Percentiles rank a stretch among this genome's conserved stretches.
Evolutionary conservation across 176 grass and related monocot species (phyloP).

Genomic region (Tillandsia fasciculata): DNA sequence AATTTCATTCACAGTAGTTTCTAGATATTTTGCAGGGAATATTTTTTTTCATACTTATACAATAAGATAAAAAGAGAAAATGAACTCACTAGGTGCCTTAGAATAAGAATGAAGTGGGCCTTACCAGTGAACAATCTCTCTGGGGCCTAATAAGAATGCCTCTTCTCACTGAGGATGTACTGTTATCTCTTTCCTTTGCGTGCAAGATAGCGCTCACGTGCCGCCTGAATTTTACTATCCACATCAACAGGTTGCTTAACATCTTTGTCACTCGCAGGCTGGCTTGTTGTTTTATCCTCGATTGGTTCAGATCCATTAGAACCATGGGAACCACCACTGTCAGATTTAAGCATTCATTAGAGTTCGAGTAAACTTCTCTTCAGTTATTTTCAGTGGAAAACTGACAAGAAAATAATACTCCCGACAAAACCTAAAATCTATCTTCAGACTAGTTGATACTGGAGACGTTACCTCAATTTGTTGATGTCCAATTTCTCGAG

Average conservation of each 20-base stretch:
- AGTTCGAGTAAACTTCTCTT: background rate
- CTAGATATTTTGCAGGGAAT: too few relatives aligned
- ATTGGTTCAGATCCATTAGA: constrained; percentile 13
- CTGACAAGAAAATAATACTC: constrained; percentile 6
- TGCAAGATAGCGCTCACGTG: constrained; percentile 76
- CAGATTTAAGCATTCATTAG: constrained; percentile 14
- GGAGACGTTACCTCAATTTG: constrained; percentile 52
- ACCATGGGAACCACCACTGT: constrained; percentile 52
- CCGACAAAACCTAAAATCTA: constrained; percentile 1
- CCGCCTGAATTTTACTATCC: constrained; percentile 87
- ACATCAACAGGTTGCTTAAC: constrained; percentile 37
- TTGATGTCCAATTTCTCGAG: constrained; percentile 70
- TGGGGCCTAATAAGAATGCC: background rate
- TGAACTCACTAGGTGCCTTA: too few relatives aligned
- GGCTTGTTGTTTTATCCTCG: constrained; percentile 11
- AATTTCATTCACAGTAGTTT: too few relatives aligned
- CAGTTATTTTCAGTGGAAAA: background rate
- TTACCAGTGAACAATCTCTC: background rate
- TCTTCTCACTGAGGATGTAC: background rate
- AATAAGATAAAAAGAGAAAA: too few relatives aligned
- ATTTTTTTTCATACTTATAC: too few relatives aligned
- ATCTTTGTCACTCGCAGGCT: constrained; percentile 13
- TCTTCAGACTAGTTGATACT: background rate
- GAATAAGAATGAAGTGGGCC: background rate
- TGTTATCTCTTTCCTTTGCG: constrained; percentile 68